Base-by-base conservation (phyloP, 768 basidiomycete genomes). In the Russula dissimulans region DNA sequence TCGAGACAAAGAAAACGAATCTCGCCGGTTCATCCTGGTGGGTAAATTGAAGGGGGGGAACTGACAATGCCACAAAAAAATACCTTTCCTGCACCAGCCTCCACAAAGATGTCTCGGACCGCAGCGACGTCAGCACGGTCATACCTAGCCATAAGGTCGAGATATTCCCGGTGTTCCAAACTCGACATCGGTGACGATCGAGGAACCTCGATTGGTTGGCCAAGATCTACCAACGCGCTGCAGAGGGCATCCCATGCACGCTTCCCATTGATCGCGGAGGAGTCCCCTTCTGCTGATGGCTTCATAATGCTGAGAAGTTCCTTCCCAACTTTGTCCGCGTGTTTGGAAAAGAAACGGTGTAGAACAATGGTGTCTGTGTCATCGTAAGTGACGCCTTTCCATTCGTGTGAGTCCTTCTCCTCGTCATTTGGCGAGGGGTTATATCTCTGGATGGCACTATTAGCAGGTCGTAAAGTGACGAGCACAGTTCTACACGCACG, bases 261-360 rank as follows among this genome's bases (percentile, higher is more conserved):
- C 71, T 89, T 92, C 4, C 88, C 88, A 22, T 77, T 81, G 58
- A 81, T 68, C 7, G 79, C 81, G 31, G 81, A 75, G 3, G 77
- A 70, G 57, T 82, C 75, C 22, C 78, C 83, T 45, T 87, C 85
- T 4, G 74, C 67, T 8, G 81, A 75, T 1, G 82, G 78, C 63
- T 82, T 85, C 15, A 83, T 79, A 11, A 84, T 77, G 67, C 89
- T 89, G 14, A 93, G 79, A 5, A 93, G 75, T 65, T 92, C 90
- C 69, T 91, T 90, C 34, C 91, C 91, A 55, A 93, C 86, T 69
- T 89, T 90, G 70, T 92, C 90, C 3, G 87, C 86, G 65, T 92
- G 87, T 61, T 85, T 88, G 66, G 88, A 82, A 67, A 91, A 85
- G 74, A 89, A 91, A 10, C 91, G 83, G 69, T 92, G 90, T 11